Conservation (phyloP, 1,284 basidiomycete species). For the Pulchroboletus neoregius region DNA sequence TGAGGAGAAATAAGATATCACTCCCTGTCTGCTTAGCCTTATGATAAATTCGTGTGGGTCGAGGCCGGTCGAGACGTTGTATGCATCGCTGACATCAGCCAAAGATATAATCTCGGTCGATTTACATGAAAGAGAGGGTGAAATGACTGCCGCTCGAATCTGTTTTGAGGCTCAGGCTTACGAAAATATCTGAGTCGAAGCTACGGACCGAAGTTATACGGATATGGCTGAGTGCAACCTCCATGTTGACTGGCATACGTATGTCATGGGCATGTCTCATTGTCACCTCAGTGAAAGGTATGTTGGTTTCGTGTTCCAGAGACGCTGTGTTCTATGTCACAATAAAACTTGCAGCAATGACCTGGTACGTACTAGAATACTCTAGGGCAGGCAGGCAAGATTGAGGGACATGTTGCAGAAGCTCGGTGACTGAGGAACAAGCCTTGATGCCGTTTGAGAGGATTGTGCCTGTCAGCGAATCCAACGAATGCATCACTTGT, state of each 20-base stretch:
- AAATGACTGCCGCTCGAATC: constrained; percentile 64
- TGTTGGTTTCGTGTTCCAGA: constrained; percentile 54
- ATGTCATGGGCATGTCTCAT: constrained; percentile 60
- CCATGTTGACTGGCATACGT: constrained; percentile 59
- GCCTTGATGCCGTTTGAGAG: constrained; percentile 53
- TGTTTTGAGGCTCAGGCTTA: constrained; percentile 28
- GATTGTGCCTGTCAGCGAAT: constrained; percentile 44
- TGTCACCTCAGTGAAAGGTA: constrained; percentile 54
- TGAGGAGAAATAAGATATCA: constrained; percentile 69
- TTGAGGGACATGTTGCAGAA: constrained; percentile 52
- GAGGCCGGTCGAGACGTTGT: constrained; percentile 70
- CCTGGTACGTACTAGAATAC: constrained; percentile 47
- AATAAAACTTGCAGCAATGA: constrained; percentile 1
- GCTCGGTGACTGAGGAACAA: constrained; percentile 56
- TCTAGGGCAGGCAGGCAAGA: constrained; percentile 46
- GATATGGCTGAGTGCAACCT: constrained; percentile 61
- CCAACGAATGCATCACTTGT: constrained; percentile 3
- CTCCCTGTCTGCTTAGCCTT: constrained; percentile 63
- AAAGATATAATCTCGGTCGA: constrained; percentile 77
- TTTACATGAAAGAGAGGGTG: constrained; percentile 60
- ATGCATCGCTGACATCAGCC: constrained; percentile 79
- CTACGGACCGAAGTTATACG: constrained; percentile 61
- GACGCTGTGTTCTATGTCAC: constrained; percentile 38
- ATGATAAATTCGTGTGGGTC: constrained; percentile 82
- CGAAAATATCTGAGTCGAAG: not conserved